Conservation (phyloP, 2,329 filamentous ascomycete genomes). For the Colletotrichum paranaense region DNA sequence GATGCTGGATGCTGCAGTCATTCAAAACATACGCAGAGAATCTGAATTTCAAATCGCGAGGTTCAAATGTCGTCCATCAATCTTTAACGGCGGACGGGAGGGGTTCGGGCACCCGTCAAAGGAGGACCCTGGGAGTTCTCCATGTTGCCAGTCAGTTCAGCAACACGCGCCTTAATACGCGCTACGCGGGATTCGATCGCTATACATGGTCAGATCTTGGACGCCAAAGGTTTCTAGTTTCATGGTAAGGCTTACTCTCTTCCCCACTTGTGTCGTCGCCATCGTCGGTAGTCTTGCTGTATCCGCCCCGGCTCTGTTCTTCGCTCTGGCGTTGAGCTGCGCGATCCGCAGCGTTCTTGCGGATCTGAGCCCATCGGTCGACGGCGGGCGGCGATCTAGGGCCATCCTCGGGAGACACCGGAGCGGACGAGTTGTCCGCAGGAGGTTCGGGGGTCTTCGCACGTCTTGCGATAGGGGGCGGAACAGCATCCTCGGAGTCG, state of each 20-base stretch:
- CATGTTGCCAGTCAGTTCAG: conserved; percentile 90
- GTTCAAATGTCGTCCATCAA: not conserved
- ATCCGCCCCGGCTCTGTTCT: conserved; percentile 68
- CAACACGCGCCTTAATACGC: conserved; percentile 96
- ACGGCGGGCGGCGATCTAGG: conserved; percentile 56
- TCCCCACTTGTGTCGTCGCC: conserved; percentile 95
- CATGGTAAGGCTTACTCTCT: conserved; percentile 77
- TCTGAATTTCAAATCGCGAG: not conserved
- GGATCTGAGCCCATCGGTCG: conserved; percentile 95
- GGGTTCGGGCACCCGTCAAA: conserved; percentile 26
- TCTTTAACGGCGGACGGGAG: conserved; percentile 30
- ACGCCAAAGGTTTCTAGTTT: not conserved
- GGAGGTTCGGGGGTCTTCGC: conserved; percentile 41
- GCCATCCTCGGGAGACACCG: conserved; percentile 44
- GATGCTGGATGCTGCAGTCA: conserved; percentile 1
- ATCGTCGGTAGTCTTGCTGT: conserved; percentile 68
- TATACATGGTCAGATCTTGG: conserved; percentile 52
- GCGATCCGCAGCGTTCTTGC: conserved; percentile 91
- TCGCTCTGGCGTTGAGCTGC: conserved; percentile 75
- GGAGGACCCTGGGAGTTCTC: conserved; percentile 62
- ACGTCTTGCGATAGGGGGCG: conserved; percentile 63
- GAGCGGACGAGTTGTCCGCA: conserved; percentile 40
- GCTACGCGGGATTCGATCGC: conserved; percentile 97
- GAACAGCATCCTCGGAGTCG: conserved; percentile 59
- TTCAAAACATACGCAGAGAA: conserved; percentile 3